phyloP scores from a whole-genome alignment of 805 yeast genomes.

The Lachancea dasiensis region DNA sequence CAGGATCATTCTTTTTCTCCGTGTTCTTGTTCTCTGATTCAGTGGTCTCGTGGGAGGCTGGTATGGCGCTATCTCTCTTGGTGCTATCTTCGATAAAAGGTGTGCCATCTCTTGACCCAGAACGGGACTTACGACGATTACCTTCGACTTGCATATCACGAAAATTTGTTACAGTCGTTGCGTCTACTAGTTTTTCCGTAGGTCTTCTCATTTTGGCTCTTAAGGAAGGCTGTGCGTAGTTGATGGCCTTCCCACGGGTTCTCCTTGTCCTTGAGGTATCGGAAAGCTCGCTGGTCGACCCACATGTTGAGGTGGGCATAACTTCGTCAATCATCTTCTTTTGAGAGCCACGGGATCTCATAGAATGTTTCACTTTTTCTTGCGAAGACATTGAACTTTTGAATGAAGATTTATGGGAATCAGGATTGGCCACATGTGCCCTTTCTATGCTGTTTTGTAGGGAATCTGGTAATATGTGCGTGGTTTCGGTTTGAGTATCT shows the following conservation, averaged over 20 bases:
- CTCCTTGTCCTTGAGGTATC: conserved; percentile 35
- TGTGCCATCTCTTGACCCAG: conserved; percentile 7
- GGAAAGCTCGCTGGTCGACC: conserved; percentile 12
- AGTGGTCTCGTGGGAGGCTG: too few species aligned
- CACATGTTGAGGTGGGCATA: conserved; percentile 33
- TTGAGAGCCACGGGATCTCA: conserved; percentile 28
- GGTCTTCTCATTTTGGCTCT: conserved; percentile 66
- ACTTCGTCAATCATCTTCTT: conserved; percentile 35
- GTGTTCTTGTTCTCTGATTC: too few species aligned
- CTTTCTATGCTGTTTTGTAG: conserved; percentile 9
- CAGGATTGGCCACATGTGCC: conserved; percentile 17
- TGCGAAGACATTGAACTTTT: conserved; percentile 16
- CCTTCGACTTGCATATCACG: conserved; percentile 30
- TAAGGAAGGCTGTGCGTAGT: conserved; percentile 63
- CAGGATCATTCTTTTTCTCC: neutral
- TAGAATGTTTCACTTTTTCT: conserved; percentile 27
- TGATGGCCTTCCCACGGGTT: conserved; percentile 51
- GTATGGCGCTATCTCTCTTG: neutral
- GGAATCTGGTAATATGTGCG: neutral
- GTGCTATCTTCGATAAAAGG: neutral
- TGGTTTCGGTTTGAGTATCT: neutral
- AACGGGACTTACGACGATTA: conserved; percentile 3
- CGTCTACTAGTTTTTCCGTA: conserved; percentile 53
- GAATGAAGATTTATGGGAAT: conserved; percentile 16
- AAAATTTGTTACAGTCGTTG: conserved; percentile 39